Evolutionary conservation across 257 asterid genomes (phyloP).

Genomic region (Osmanthus fragrans): DNA sequence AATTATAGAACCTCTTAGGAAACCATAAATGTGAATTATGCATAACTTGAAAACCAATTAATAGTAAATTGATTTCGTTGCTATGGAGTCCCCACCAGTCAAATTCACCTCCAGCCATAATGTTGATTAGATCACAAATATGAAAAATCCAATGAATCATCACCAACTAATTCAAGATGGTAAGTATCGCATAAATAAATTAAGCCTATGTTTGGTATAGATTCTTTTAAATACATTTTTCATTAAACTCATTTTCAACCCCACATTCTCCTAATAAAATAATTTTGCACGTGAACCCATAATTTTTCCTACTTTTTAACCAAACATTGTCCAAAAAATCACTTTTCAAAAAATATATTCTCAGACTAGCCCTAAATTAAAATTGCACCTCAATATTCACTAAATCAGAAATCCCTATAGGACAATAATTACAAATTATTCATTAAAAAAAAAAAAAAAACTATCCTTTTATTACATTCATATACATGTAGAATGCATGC

Average conservation of each 20-base stretch:
- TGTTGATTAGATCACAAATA: neutral
- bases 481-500: neutral
- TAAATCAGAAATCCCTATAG: slow-evolving; percentile 7
- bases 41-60: neutral
- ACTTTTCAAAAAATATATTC: too few species aligned
- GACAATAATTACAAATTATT: neutral
- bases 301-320: too few species aligned
- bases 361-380: neutral
- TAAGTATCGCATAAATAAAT: neutral
- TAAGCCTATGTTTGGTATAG: too few species aligned
- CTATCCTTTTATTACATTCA: slow-evolving; percentile 7
- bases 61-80: neutral
- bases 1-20: neutral
- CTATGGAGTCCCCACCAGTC: neutral
- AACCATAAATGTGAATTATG: neutral
- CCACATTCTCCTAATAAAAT: too few species aligned
- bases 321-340: too few species aligned
- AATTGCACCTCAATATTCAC: slow-evolving; percentile 13
- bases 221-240: too few species aligned
- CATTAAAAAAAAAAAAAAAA: slow-evolving; percentile 4
- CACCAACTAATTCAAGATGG: slow-evolving; percentile 12
- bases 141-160: neutral
- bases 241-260: too few species aligned
- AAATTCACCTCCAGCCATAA: neutral
- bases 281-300: too few species aligned